Base-by-base conservation (phyloP, 148 eudicot species). In the Vaccinium darrowii region DNA sequence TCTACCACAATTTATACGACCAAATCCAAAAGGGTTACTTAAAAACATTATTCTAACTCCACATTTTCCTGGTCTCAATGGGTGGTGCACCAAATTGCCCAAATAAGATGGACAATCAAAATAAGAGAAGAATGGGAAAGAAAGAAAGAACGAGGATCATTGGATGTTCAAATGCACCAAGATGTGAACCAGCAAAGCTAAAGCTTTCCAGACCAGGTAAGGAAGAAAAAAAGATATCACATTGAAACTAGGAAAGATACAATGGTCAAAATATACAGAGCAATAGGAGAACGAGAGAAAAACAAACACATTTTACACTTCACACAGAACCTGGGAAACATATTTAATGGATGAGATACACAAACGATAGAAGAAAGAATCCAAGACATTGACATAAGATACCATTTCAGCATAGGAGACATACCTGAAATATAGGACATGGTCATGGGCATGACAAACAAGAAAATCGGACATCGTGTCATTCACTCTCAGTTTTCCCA, bases 391-490 rank as follows among this genome's bases (percentile, higher is more conserved):
- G 7, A 75, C 13, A 69, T 19, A 72, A 56, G 39, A 30, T 12
- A n/a, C 60, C 56, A 83, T 19, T 75, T 36, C 54, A 80, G 65
- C 56, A 76, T 11, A 82, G 33, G 51, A 75, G 19, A 84, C 82
- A 51, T 89, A 97, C 99, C 99, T 97, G 92, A 97, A 97, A 87
- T 90, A 97, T 19, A 97, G 91, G 80, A 95, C 89, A 88, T 92
- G 92, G 82, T 97, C 99, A 86, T 97, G 99, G 74, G 99, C 92
- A 82, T 84, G 96, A 62, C 99, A 97, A 30, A 97, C 98, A 86
- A 95, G 87, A 84, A 95, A 97, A 91, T 95, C 98, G 30, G 98
- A 91, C 99, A 97, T 95, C 67, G 95, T 85, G 85, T 97, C 98
- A 91, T 97, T 92, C 51, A 93, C 90, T 85, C 98, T 94, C 87